Base-by-base conservation (phyloP, 768 basidiomycete species). In the Rubroboletus pulcherrimus region DNA sequence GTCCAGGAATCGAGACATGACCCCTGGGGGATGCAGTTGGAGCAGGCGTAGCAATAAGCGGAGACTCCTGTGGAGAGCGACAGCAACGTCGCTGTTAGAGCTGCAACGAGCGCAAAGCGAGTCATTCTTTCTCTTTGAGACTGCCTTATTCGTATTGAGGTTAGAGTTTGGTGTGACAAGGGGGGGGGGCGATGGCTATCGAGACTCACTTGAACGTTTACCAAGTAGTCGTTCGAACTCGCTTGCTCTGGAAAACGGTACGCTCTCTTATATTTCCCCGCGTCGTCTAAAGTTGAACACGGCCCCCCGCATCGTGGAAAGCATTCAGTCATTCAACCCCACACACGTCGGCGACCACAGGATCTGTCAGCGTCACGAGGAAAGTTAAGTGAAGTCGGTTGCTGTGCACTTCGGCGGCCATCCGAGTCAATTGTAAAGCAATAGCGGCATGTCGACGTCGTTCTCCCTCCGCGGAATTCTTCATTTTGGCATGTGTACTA, bases 1-100 rank as follows among this genome's bases (percentile, higher is more conserved):
- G 41, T 56, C 55, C 55, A 56, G 7, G 44, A 53, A 46, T 56
- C 24, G 24, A 56, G 52, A 39, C 55, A 53, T 35, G n/a, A n/a
- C n/a, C 33, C 52, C 21, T 30, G 35, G 11, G 37, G 3, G 52
- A 24, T 34, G 33, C 55, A 53, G n/a, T 46, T 53, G 8, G 30
- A 30, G 35, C 55, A 56, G 26, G 26, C 42, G 9, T 40, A 31
- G 24, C 55, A 56, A 4, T 17, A 35, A 7, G 53, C 44, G 24
- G 21, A 24, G 11, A 44, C 55, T 9, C 31, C 31, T 12, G 44
- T 49, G 34, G 44, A 52, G 34, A 52, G 26, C 5, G 44, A 45
- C 44, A 45, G 7, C 11, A 45, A 1, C 4, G 30, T 45, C 2
- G 44, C 30, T 31, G 44, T 19, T 7, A 45, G 11, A 31, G 44